Percentiles rank a stretch among this genome's conserved stretches.
Evolutionary conservation across 1,139 yeast genomes (phyloP).

Genomic region (Hemisphaericaspora xylofermentans): DNA sequence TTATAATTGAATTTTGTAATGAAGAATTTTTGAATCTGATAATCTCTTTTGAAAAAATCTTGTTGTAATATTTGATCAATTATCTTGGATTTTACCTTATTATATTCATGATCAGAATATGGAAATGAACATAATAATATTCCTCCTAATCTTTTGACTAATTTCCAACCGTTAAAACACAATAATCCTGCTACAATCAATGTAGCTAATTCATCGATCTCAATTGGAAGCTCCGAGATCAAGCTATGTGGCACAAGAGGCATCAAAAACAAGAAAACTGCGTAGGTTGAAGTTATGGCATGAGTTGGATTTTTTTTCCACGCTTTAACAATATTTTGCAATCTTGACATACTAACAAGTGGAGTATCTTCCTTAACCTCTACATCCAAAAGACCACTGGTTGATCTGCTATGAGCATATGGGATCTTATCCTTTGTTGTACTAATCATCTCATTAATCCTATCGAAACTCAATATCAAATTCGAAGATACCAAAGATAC

Average conservation of each 20-base stretch:
- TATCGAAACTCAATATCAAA: conserved; percentile 34
- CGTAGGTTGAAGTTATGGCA: conserved; percentile 57
- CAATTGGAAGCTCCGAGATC: conserved; percentile 33
- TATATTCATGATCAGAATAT: conserved; percentile 39
- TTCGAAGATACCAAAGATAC: conserved; percentile 40
- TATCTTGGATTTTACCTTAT: conserved; percentile 34
- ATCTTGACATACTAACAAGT: not conserved
- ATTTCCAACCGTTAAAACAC: conserved; percentile 53
- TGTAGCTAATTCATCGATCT: conserved; percentile 51
- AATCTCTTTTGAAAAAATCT: conserved; percentile 51
- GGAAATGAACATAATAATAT: conserved; percentile 57
- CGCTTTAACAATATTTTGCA: conserved; percentile 11
- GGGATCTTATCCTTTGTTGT: conserved; percentile 1
- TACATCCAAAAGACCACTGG: conserved; percentile 6
- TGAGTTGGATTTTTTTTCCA: conserved; percentile 59
- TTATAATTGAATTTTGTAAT: conserved; percentile 64
- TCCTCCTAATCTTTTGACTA: conserved; percentile 52
- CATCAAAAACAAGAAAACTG: conserved; percentile 34
- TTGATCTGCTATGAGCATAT: conserved; percentile 1
- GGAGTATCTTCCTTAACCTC: conserved; percentile 10
- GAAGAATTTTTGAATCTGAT: conserved; percentile 48
- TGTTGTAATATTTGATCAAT: conserved; percentile 39
- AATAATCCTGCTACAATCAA: conserved; percentile 49
- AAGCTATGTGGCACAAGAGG: conserved; percentile 35
- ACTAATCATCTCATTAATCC: conserved; percentile 35